Conservation (phyloP, 306 rosid genomes). For the Rubus idaeus region DNA sequence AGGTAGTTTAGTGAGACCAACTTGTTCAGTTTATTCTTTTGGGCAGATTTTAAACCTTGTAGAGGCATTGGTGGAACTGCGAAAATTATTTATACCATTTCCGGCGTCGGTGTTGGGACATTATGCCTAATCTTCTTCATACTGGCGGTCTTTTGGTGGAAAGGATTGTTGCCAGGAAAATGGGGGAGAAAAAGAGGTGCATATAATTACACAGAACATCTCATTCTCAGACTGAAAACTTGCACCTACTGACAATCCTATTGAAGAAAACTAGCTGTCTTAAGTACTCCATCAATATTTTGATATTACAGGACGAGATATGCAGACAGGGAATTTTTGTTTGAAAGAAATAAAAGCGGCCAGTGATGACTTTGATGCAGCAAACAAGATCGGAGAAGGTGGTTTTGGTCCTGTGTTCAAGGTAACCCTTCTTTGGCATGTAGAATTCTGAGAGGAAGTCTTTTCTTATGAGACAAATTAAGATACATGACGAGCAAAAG, state of each 20-base stretch:
- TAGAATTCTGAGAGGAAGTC: background rate
- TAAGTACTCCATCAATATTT: background rate
- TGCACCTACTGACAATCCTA: background rate
- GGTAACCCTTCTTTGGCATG: constrained; percentile 11
- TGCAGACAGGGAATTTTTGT: constrained; percentile 45
- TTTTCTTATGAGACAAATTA: background rate
- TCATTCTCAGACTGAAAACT: constrained; percentile 9
- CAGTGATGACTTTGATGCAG: constrained; percentile 41
- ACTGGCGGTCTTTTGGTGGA: constrained; percentile 47
- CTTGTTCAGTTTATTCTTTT: background rate
- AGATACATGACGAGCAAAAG: background rate
- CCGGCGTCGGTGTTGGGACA: constrained; percentile 32
- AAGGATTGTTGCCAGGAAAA: constrained; percentile 27
- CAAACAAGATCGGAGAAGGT: constrained; percentile 59
- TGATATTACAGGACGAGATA: constrained; percentile 29
- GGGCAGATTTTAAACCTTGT: constrained; percentile 41
- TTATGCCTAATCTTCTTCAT: constrained; percentile 28
- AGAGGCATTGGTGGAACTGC: constrained; percentile 19
- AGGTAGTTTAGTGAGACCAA: background rate
- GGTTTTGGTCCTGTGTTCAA: constrained; percentile 58
- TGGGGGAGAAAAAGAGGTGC: constrained; percentile 25
- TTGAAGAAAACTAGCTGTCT: background rate
- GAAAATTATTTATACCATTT: constrained; percentile 9
- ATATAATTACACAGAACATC: background rate
- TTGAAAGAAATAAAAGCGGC: constrained; percentile 49